Conservation (phyloP, 1,284 basidiomycete species). For the Xerocomus minutiporus region DNA sequence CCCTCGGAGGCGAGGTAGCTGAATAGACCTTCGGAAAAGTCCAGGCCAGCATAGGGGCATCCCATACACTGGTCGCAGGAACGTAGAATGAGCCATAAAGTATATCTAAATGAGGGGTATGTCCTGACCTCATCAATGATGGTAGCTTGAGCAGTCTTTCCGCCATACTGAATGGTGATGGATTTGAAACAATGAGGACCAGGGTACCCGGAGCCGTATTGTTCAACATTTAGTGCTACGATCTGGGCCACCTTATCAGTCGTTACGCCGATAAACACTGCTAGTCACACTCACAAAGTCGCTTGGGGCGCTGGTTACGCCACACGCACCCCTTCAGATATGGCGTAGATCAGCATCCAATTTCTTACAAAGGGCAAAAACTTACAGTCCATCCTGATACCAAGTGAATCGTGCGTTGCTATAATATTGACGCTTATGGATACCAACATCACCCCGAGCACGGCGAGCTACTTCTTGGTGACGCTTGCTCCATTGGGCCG, state of each 20-base stretch:
- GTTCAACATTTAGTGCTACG: constrained; percentile 39
- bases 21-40: constrained; percentile 77
- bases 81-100: constrained; percentile 3
- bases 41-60: constrained; percentile 70
- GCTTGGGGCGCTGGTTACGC: constrained; percentile 37
- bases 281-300: constrained; percentile 47
- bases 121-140: constrained; percentile 62
- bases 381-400: constrained; percentile 56
- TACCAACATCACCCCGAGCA: constrained; percentile 35
- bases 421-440: constrained; percentile 35
- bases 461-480: constrained; percentile 46
- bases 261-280: background rate
- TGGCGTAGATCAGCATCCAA: constrained; percentile 2
- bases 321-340: constrained; percentile 51
- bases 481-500: constrained; percentile 35
- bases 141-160: constrained; percentile 56
- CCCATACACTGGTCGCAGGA: constrained; percentile 52
- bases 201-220: constrained; percentile 55
- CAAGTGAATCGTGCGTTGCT: constrained; percentile 42
- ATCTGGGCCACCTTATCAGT: constrained; percentile 33
- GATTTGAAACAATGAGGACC: constrained; percentile 58
- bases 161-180: constrained; percentile 63
- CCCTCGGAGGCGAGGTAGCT: constrained; percentile 45
- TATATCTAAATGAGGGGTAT: constrained; percentile 1
- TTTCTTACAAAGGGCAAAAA: constrained; percentile 4